Conservation (phyloP, 768 basidiomycete species). For the Boletus huronensis region DNA sequence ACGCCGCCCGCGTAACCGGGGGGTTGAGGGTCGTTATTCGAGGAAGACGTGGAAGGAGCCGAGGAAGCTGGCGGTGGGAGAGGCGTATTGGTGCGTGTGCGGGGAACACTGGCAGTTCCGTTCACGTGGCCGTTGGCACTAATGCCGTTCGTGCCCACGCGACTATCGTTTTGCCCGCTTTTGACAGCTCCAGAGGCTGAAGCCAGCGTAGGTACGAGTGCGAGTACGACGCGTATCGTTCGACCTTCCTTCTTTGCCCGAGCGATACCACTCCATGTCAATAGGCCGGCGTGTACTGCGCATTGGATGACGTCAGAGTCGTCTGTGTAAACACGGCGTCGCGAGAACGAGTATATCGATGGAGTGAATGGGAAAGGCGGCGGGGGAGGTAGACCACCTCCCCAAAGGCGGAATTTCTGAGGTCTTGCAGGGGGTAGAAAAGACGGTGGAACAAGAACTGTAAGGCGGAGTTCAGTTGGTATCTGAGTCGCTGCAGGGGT, state of each 20-base stretch:
- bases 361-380: slow-evolving; percentile 33
- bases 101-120: slow-evolving; percentile 28
- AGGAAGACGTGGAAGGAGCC: slow-evolving; percentile 25
- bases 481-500: slow-evolving; percentile 10
- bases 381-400: slow-evolving; percentile 52
- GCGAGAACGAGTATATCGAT: slow-evolving; percentile 27
- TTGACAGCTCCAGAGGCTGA: slow-evolving; percentile 44
- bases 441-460: slow-evolving; percentile 56
- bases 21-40: slow-evolving; percentile 22
- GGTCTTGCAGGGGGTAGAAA: slow-evolving; percentile 57
- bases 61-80: slow-evolving; percentile 22
- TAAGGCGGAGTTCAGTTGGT: slow-evolving; percentile 36
- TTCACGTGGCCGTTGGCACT: slow-evolving; percentile 30
- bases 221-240: slow-evolving; percentile 41
- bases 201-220: slow-evolving; percentile 36
- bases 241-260: slow-evolving; percentile 36
- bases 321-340: slow-evolving; percentile 69
- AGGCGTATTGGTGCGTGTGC: slow-evolving; percentile 30
- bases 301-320: slow-evolving; percentile 71
- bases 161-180: slow-evolving; percentile 24
- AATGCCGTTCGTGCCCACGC: slow-evolving; percentile 9
- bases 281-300: slow-evolving; percentile 60
- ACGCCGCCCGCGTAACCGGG: slow-evolving; percentile 29
- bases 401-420: slow-evolving; percentile 60
- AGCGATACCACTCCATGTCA: slow-evolving; percentile 41